Conservation (phyloP, 2,329 filamentous ascomycete genomes). For the Stagonosporopsis chrysanthemi region DNA sequence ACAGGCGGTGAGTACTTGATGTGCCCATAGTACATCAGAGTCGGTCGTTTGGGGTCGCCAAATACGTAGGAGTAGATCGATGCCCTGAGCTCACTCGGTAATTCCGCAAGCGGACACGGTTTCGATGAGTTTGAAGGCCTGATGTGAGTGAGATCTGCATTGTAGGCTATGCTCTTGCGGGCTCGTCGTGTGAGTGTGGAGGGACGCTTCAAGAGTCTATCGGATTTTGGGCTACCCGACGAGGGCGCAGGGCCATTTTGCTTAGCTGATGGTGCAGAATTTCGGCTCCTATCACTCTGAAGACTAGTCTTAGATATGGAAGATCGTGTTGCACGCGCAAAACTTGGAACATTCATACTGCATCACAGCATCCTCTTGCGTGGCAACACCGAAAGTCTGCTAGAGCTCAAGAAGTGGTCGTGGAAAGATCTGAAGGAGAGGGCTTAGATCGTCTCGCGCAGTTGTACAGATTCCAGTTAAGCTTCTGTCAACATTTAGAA, state of each 20-base stretch:
- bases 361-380: neutral
- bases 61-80: conserved; percentile 29
- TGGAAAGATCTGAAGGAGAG: neutral
- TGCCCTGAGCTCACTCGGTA: conserved; percentile 33
- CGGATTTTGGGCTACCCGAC: neutral
- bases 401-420: neutral
- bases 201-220: conserved; percentile 23
- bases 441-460: neutral
- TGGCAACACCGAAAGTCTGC: neutral
- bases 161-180: conserved; percentile 19
- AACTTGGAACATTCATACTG: conserved; percentile 30
- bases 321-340: conserved; percentile 29
- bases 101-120: conserved; percentile 26
- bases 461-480: neutral
- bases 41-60: conserved; percentile 3
- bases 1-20: conserved; percentile 4
- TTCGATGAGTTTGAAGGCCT: conserved; percentile 20
- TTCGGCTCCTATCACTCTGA: neutral
- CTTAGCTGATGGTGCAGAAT: neutral
- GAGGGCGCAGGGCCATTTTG: neutral
- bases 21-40: conserved; percentile 9
- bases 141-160: conserved; percentile 24
- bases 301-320: conserved; percentile 19
- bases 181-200: conserved; percentile 18
- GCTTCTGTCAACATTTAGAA: neutral